Base-by-base conservation (phyloP, 2,329 filamentous ascomycete genomes). In the Byssothecium circinans region DNA sequence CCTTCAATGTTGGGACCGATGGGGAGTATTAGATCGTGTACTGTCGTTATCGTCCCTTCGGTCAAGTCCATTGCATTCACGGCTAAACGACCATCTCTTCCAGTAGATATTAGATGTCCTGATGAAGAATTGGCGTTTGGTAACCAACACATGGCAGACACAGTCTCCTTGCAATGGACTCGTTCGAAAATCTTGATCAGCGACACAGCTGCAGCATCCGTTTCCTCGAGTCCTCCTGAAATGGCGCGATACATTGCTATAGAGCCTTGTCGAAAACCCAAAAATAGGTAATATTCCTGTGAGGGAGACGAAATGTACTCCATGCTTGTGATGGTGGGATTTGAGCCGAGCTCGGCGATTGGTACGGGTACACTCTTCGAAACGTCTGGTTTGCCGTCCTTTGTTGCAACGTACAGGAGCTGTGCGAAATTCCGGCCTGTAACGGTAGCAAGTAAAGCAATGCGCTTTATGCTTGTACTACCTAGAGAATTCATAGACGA, bases 1-100 rank as follows among this genome's bases (percentile, higher is more conserved):
- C 85, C 84, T 67, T 95, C 89, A 30, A 96, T 80, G 57, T 89
- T 84, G 1, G 87, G 85, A 0, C 87, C 88, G 35, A 95, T 83
- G 0, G 88, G 84, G 1, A 88, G 81, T 2, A 77, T 75, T 0
- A 86, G 81, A 56, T 86, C 82, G 68, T 95, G 89, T 4, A 88
- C 72, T 1, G 87, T 76, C 10, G 69, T 49, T 1, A 67, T 25
- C 2, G 40, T 32, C 1, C 57, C 51, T 1, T 57, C 49, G 2
- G 53, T 45, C 2, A 66, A 43, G 4, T 74, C 49, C 5, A 75
- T 44, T 29, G 48, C 27, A 43, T 82, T 89, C 40, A 92, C 82
- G 32, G 86, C 82, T 58, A 87, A 91, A 41, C 78, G 83, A 2
- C 90, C 89, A 66, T 96, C 88, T 44, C 91, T 82, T 32, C 87